Evolutionary conservation across 2,329 filamentous ascomycete species (phyloP).

Genomic region (Sporothrix globosa): DNA sequence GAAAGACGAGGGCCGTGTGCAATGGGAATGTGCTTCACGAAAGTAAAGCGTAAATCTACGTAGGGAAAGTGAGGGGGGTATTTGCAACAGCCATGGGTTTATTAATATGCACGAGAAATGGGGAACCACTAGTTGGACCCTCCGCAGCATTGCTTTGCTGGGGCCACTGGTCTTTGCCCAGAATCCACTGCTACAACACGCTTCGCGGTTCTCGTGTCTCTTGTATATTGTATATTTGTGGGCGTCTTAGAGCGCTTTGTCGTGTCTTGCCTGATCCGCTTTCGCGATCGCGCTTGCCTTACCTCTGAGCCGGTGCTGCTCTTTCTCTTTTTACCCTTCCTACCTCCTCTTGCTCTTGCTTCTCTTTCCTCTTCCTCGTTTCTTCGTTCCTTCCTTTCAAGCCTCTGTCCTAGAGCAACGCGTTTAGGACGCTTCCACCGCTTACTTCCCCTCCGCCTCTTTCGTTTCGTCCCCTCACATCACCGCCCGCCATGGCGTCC

Average conservation of each 20-base stretch:
- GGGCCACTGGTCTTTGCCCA: slow-evolving; percentile 9
- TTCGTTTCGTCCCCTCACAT: background rate
- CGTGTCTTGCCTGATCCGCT: slow-evolving; percentile 34
- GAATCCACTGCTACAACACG: slow-evolving; percentile 35
- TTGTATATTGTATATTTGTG: slow-evolving; percentile 35
- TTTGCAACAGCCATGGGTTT: slow-evolving; percentile 8
- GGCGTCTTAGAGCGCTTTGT: slow-evolving; percentile 32
- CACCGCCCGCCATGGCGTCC: slow-evolving; percentile 32
- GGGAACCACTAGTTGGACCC: slow-evolving; percentile 27
- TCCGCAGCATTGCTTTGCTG: slow-evolving; percentile 21
- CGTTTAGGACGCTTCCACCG: slow-evolving; percentile 31
- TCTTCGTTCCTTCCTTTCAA: slow-evolving; percentile 30
- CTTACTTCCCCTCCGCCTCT: slow-evolving; percentile 22
- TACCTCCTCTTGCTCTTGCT: slow-evolving; percentile 5
- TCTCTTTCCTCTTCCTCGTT: slow-evolving; percentile 24
- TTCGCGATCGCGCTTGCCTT: slow-evolving; percentile 27
- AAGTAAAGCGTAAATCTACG: background rate
- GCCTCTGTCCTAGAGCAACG: slow-evolving; percentile 24
- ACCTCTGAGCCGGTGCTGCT: slow-evolving; percentile 23
- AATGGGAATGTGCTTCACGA: background rate
- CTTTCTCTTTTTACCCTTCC: slow-evolving; percentile 12
- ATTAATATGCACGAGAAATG: slow-evolving; percentile 34
- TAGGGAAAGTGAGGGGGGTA: slow-evolving; percentile 19
- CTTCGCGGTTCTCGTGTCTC: slow-evolving; percentile 36
- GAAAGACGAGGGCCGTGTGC: slow-evolving; percentile 1